Evolutionary conservation across 2,329 filamentous ascomycete genomes (phyloP), one percentile per base, ranked within the genome.

Genomic region (Leptographium radiaticola): DNA sequence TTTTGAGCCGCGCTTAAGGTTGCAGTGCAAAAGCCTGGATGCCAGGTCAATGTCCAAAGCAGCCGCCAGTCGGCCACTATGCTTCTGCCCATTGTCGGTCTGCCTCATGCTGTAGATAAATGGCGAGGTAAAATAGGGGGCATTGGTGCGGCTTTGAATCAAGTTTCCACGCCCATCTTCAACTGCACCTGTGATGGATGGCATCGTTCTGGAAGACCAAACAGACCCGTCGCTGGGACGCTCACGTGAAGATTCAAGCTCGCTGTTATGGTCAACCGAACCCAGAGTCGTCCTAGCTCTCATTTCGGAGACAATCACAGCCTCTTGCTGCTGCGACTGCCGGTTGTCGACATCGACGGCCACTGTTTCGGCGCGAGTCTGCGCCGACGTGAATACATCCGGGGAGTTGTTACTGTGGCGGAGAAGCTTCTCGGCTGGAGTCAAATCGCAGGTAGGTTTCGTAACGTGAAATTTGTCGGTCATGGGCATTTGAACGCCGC

Each of bases 11-110:
- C 48, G n/a, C n/a, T 53, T 18, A 16, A 59, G 30, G 36, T 67
- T 67, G 59, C 80, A 82, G 43, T 76, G 11, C 16, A 95, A 72
- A 15, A 95, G 71, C 57, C 80, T 80, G 31, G 77, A 74, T 34
- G 79, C 73, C 47, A 80, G 81, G 63, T 95, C 83, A 56, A 97
- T 76, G n/a, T 87, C 79, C 51, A 97, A 74, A 3, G 93, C 93
- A 16, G 84, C 72, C 10, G 90, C 89, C 53, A 98, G 70, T 33
- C 89, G 81, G 43, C 79, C 77, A 62, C 86, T 80, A 63, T 95
- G 86, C 52, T 79, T 81, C 54, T 84, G 79, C 13, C 88, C 80
- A 40, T 86, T 80, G 40, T 79, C 75, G 1, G 72, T 64, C 47
- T 67, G 72, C 7, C 69, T 65, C 20, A 66, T 67, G 0, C 65